A percentile compares a stretch with the other conserved stretches of the same genome.
Conservation (phyloP, 148 eudicot species). For the Rhododendron ferrugineum region DNA sequence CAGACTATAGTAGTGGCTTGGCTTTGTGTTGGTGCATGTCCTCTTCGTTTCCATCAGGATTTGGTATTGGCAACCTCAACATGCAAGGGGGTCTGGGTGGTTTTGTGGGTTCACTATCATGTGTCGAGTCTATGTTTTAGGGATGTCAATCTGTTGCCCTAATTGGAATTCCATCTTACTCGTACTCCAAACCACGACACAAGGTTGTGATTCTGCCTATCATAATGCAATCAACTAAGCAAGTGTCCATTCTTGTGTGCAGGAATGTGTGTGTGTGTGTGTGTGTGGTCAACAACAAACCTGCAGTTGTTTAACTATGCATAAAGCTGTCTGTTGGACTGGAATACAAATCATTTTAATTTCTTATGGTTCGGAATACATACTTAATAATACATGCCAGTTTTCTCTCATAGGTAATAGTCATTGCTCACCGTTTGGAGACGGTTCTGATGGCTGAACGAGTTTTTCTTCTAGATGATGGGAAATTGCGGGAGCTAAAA, state of each 20-base stretch:
- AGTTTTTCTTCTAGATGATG: conserved; percentile 54
- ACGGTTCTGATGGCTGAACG: conserved; percentile 90
- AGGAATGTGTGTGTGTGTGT: not conserved
- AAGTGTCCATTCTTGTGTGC: not conserved
- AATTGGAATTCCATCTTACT: not conserved
- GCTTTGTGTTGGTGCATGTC: not conserved
- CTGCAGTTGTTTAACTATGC: not conserved
- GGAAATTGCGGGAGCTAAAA: conserved; percentile 61
- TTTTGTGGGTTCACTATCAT: not conserved
- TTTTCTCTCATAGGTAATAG: conserved; percentile 54
- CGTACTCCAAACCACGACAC: not conserved
- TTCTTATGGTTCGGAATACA: not conserved
- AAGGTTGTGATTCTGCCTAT: not conserved
- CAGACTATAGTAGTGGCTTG: not conserved
- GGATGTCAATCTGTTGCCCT: not conserved
- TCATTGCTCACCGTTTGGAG: conserved; percentile 86
- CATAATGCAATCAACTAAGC: not conserved
- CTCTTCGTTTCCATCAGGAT: not conserved
- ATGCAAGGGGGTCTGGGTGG: not conserved
- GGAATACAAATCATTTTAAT: not conserved
- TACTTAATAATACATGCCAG: not conserved
- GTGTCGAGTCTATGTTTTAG: not conserved
- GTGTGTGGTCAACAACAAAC: not conserved
- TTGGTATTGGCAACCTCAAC: not conserved
- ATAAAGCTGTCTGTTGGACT: conserved; percentile 5